A percentile compares a stretch with the other conserved stretches of the same genome.
Conservation (phyloP, 495 filamentous ascomycete genomes). For the Amniculicola lignicola region DNA sequence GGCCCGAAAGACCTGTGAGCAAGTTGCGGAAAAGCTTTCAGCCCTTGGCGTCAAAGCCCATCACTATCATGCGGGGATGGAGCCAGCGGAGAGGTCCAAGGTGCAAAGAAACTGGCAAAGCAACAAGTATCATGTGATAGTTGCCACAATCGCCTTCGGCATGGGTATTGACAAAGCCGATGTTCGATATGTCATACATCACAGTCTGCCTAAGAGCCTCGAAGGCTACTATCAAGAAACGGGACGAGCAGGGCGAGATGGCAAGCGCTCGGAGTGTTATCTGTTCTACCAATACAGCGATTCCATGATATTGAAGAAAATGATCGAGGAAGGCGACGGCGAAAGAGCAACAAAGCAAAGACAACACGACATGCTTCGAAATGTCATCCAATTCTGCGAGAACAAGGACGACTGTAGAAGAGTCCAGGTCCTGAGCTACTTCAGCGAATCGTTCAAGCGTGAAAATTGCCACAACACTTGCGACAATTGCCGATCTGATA, state of each 20-base stretch:
- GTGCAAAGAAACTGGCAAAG: constrained; percentile 80
- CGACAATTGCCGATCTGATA: constrained; percentile 79
- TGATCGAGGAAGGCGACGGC: constrained; percentile 79
- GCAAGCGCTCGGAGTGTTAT: constrained; percentile 80
- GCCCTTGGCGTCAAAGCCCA: constrained; percentile 64
- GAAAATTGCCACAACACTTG: constrained; percentile 70
- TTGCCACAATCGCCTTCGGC: constrained; percentile 98
- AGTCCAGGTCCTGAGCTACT: constrained; percentile 85
- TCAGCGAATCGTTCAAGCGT: constrained; percentile 74
- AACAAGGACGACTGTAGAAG: constrained; percentile 81
- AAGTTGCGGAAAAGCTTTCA: constrained; percentile 65
- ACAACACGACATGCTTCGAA: constrained; percentile 77
- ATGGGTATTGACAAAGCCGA: constrained; percentile 99
- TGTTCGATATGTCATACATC: constrained; percentile 92
- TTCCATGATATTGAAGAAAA: constrained; percentile 55
- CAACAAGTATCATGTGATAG: constrained; percentile 78
- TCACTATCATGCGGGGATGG: constrained; percentile 83
- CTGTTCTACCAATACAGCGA: constrained; percentile 83
- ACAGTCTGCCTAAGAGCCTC: constrained; percentile 87
- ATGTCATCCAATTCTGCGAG: constrained; percentile 82
- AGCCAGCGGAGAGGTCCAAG: constrained; percentile 56
- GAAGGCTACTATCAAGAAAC: constrained; percentile 99
- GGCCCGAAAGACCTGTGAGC: constrained; percentile 77
- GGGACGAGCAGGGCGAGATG: constrained; percentile 89
- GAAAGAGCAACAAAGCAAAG: constrained; percentile 73